These are phyloP conservation scores for Quercus tomentella DNA, from an alignment of 331 rosid genomes.

Conservation along the genomic window DNA sequence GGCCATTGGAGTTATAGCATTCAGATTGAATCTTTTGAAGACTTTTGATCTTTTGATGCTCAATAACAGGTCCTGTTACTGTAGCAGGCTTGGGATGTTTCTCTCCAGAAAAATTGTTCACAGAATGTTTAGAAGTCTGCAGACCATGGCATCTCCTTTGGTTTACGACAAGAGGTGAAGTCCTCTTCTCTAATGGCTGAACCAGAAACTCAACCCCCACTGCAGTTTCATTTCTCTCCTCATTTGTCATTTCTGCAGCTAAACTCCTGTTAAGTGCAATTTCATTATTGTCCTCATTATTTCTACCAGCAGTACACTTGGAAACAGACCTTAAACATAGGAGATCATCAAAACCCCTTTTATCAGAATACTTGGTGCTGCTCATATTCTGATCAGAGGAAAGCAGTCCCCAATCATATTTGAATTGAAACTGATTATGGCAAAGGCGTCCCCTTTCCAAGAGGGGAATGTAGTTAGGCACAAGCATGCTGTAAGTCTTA, in stretches of 20 bases:
- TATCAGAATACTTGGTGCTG: slow-evolving; percentile 29
- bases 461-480: slow-evolving; percentile 20
- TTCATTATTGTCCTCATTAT: slow-evolving; percentile 29
- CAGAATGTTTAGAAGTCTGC: slow-evolving; percentile 34
- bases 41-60: slow-evolving; percentile 29
- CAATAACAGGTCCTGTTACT: slow-evolving; percentile 20
- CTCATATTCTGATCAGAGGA: slow-evolving; percentile 28
- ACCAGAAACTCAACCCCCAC: slow-evolving; percentile 19
- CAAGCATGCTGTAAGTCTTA: slow-evolving; percentile 45
- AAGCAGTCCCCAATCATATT: slow-evolving; percentile 25
- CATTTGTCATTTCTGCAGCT: slow-evolving; percentile 19
- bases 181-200: slow-evolving; percentile 28
- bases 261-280: slow-evolving; percentile 20
- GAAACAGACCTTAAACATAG: slow-evolving; percentile 8
- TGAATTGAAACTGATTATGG: slow-evolving; percentile 20
- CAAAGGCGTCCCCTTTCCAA: slow-evolving; percentile 11
- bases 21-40: slow-evolving; percentile 20
- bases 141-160: slow-evolving; percentile 20
- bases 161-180: slow-evolving; percentile 34
- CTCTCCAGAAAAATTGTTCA: slow-evolving; percentile 21
- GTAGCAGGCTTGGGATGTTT: slow-evolving; percentile 19
- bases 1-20: slow-evolving; percentile 21
- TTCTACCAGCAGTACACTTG: slow-evolving; percentile 18
- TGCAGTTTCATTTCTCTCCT: slow-evolving; percentile 29
- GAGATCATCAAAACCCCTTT: slow-evolving; percentile 28